Percentiles rank a stretch among this genome's conserved stretches.
Conservation (phyloP, 1,139 yeast genomes). For the Schizosaccharomyces versatilis region DNA sequence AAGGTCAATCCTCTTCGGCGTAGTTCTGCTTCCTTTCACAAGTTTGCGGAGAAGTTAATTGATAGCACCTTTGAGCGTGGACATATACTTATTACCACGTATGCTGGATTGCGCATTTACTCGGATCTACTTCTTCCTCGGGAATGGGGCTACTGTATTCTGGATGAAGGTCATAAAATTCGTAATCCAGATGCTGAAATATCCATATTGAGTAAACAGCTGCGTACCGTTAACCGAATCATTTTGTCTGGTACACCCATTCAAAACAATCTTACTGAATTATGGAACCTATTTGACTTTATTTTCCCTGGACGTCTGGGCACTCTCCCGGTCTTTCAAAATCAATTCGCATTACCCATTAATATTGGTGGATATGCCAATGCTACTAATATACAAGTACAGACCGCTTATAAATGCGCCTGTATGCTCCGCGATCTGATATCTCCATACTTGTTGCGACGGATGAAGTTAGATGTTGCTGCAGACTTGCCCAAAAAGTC, state of each 20-base stretch:
- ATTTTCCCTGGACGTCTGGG: slow-evolving; percentile 87
- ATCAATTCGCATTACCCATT: slow-evolving; percentile 77
- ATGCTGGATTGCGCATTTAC: slow-evolving; percentile 70
- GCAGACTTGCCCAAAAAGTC: slow-evolving; percentile 80
- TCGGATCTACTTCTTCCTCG: slow-evolving; percentile 43
- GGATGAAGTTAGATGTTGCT: slow-evolving; percentile 91
- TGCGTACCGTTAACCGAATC: slow-evolving; percentile 59
- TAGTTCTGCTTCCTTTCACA: slow-evolving; percentile 22
- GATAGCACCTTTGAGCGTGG: slow-evolving; percentile 37
- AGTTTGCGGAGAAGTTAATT: slow-evolving; percentile 18
- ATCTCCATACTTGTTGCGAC: slow-evolving; percentile 64
- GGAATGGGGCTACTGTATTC: slow-evolving; percentile 72
- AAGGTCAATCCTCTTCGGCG: slow-evolving; percentile 17
- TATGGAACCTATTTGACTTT: slow-evolving; percentile 90
- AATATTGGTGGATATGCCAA: slow-evolving; percentile 97
- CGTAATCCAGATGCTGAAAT: slow-evolving; percentile 85
- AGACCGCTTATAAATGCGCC: slow-evolving; percentile 90
- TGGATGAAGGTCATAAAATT: slow-evolving; percentile 93
- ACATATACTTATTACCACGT: slow-evolving; percentile 73
- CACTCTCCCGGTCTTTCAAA: slow-evolving; percentile 81
- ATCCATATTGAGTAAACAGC: slow-evolving; percentile 60
- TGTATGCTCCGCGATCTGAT: slow-evolving; percentile 70
- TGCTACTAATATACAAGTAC: slow-evolving; percentile 88
- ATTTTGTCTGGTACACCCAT: slow-evolving; percentile 91
- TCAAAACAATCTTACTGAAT: slow-evolving; percentile 71